Evolutionary conservation across 2,329 filamentous ascomycete genomes (phyloP), one percentile per base, ranked within the genome.

Genomic region (Cladosporium sp.): DNA sequence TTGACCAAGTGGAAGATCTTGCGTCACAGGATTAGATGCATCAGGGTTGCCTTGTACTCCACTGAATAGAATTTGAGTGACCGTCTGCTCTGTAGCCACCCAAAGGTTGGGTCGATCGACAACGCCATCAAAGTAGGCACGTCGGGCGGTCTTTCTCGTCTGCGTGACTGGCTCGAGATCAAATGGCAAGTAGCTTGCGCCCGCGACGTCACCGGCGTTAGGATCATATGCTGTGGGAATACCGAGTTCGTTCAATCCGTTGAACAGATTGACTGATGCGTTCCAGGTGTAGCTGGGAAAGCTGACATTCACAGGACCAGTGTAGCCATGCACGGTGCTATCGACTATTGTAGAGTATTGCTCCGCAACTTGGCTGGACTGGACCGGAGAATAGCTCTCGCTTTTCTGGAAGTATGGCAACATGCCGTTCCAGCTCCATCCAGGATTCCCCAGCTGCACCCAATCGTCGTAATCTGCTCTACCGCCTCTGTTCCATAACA

Each of bases 351-450:
- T 70, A 5, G 70, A 67, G 57, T 75, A 72, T 44, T 73, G 67
- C 13, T 66, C 50, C 28, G 70, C 68, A 1, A 75, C 56, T 3
- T 66, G 65, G 12, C 67, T 59, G n/a, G 69, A 72, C 15, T 55
- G 35, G 8, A 71, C 66, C 39, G 70, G 67, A 5, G 63, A 64
- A 52, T 70, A 67, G 0, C 65, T 73, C 60, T 74, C 65, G 56
- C 66, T 68, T 52, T 68, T 72, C 60, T 64, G 66, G 61, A 75
- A 73, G 61, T 73, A 74, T 9, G 67, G 69, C 15, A 71, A 62
- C 20, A 81, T 60, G 6, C 73, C 74, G 39, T 80, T 71, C 80
- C 81, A 86, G 1, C 76, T 74, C 84, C 84, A 87, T 1, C 82
- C 83, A 1, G 62, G 57, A 62, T 86, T 86, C 0, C 83, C 83